Evolutionary conservation across 1,284 basidiomycete genomes (phyloP).

Genomic region (Malassezia obtusa): DNA sequence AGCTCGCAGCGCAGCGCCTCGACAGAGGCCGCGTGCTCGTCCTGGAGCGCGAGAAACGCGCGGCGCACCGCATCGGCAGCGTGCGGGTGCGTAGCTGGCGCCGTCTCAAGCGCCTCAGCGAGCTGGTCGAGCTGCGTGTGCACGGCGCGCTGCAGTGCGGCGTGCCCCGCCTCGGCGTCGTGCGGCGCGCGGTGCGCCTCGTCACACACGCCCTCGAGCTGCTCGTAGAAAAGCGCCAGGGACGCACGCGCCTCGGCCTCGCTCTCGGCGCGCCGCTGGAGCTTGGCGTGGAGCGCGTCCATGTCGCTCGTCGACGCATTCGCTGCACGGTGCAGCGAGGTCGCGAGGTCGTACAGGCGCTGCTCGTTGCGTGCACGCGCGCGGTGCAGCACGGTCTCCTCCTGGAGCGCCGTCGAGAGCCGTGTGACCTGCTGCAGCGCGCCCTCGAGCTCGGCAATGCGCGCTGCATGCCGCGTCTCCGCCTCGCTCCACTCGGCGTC

Average conservation of each 20-base stretch:
- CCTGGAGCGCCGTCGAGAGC: conserved; percentile 22
- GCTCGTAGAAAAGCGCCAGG: not conserved
- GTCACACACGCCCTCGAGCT: not conserved
- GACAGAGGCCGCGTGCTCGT: not conserved
- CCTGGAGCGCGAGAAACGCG: not conserved
- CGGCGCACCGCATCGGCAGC: not conserved
- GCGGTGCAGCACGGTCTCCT: conserved; percentile 57
- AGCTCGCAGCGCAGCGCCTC: not conserved
- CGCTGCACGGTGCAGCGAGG: conserved; percentile 59
- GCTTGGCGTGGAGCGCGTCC: conserved; percentile 66
- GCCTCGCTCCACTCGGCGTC: conserved; percentile 29
- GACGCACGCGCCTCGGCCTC: conserved; percentile 4
- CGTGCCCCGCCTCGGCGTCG: not conserved
- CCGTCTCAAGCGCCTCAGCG: not conserved
- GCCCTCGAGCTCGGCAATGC: conserved; percentile 24
- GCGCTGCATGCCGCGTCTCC: conserved; percentile 25
- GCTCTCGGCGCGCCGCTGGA: conserved; percentile 49
- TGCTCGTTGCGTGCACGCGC: conserved; percentile 69
- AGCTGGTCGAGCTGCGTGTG: not conserved
- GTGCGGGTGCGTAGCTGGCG: not conserved
- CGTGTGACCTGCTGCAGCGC: conserved; percentile 22
- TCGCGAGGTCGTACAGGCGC: conserved; percentile 62
- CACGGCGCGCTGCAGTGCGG: not conserved
- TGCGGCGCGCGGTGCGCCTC: not conserved
- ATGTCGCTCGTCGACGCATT: conserved; percentile 65